Base-by-base conservation (phyloP, 2,329 filamentous ascomycete genomes). In the Fusarium albosuccineum region DNA sequence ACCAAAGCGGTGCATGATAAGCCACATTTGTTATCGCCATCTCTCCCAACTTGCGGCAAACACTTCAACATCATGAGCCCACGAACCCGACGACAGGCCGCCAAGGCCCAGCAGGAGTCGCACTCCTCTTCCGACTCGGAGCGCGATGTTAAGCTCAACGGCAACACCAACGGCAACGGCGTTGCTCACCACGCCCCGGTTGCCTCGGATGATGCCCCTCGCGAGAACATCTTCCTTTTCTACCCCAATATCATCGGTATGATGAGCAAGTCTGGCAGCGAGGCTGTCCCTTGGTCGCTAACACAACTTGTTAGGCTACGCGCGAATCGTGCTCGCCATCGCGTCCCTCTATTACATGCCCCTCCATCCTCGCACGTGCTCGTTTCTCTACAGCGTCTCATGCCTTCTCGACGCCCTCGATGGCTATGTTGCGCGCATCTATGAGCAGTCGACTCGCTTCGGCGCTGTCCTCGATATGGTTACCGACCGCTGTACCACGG, bases 261-360 rank as follows among this genome's bases (percentile, higher is more conserved):
- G 86, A 74, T 55, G 30, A 46, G 16, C 46, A 36, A 27, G 44
- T 34, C 37, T 6, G 34, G 49, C 40, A 13, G 30, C 9, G 11
- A 48, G 57, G 49, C 14, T 13, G 10, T 53, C 41, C 46, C 56
- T 46, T 36, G 34, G 33, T 52, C 33, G 36, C 63, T 68, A 57
- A 73, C 68, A 67, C 51, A 46, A 29, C 44, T 30, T 57, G 4
- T 68, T 4, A 94, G 92, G 92, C 70, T 95, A 95, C 80, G 85
- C 82, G 60, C 90, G 92, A 74, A 91, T 96, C 75, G 82, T 95
- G 67, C 87, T 95, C 70, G 94, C 94, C 73, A 83, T 97, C 74
- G 93, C 92, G 48, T 97, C 96, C 29, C 89, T 99, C 70, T 97
- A 98, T 84, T 99, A 97, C 84, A 99, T 99, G 96, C 95, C 96